A percentile compares a stretch with the other conserved stretches of the same genome.
Conservation (phyloP, 2,329 filamentous ascomycete genomes). For the Gaeumannomyces sp. region DNA sequence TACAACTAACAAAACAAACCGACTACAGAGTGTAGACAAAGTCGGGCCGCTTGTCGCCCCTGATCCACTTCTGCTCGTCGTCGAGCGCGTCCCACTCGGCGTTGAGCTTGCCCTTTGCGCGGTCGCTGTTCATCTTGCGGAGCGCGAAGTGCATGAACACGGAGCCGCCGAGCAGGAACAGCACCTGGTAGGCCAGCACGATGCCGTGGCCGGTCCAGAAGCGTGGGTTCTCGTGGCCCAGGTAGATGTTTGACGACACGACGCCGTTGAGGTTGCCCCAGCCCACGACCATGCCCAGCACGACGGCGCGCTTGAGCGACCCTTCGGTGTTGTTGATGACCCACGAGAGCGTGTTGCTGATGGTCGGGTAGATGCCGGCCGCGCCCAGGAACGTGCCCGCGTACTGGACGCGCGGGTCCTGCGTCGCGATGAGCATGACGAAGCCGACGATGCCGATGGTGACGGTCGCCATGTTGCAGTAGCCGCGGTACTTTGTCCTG, state of each 20-base stretch:
- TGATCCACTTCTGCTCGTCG: slow-evolving; percentile 45
- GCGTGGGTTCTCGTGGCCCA: slow-evolving; percentile 24
- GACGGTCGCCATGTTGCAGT: slow-evolving; percentile 72
- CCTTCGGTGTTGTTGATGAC: slow-evolving; percentile 77
- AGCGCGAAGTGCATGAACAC: slow-evolving; percentile 55
- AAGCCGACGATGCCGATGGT: slow-evolving; percentile 72
- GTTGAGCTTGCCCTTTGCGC: slow-evolving; percentile 49
- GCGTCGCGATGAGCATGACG: slow-evolving; percentile 65
- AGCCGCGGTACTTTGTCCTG: slow-evolving; percentile 61
- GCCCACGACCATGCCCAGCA: slow-evolving; percentile 67
- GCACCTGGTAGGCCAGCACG: slow-evolving; percentile 56
- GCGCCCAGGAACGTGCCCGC: slow-evolving; percentile 74
- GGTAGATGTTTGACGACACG: slow-evolving; percentile 61
- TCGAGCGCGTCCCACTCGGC: slow-evolving; percentile 48
- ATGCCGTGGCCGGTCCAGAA: slow-evolving; percentile 50
- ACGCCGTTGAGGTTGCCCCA: slow-evolving; percentile 74
- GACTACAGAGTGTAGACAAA: slow-evolving; percentile 27
- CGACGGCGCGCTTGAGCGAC: slow-evolving; percentile 75
- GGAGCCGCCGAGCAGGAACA: slow-evolving; percentile 60
- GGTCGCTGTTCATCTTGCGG: slow-evolving; percentile 52
- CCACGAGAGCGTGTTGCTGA: slow-evolving; percentile 79
- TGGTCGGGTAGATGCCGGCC: slow-evolving; percentile 74
- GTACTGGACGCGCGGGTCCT: slow-evolving; percentile 63
- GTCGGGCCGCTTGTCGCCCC: slow-evolving; percentile 46
- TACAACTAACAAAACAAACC: background rate